phyloP scores from a whole-genome alignment of 2,329 filamentous ascomycete species.

The Cordyceps fumosorosea region DNA sequence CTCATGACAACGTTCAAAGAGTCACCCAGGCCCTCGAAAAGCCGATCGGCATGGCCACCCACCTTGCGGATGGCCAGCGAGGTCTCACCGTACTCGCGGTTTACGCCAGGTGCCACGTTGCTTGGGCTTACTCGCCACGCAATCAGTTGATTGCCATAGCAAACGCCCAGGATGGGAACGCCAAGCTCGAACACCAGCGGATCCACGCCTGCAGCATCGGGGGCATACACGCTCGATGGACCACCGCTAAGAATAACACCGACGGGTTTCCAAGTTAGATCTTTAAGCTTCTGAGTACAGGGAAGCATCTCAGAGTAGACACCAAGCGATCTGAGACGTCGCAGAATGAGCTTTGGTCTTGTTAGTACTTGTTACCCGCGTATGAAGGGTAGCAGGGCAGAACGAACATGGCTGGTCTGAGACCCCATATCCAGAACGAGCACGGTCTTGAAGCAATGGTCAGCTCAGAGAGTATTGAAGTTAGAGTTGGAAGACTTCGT shows the following conservation, averaged over 20 bases:
- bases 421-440: neutral
- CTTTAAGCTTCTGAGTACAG: conserved; percentile 73
- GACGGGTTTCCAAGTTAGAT: conserved; percentile 72
- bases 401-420: neutral
- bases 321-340: neutral
- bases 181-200: neutral
- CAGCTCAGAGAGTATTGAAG: neutral
- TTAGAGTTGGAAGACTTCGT: neutral
- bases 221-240: conserved; percentile 72
- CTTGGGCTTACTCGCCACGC: neutral
- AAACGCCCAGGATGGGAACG: neutral
- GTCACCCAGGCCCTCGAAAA: conserved; percentile 46
- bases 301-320: conserved; percentile 85
- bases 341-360: neutral
- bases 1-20: conserved; percentile 2
- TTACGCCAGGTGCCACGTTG: neutral
- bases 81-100: neutral
- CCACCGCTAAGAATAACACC: conserved; percentile 61
- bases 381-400: neutral
- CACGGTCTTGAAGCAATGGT: neutral
- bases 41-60: conserved; percentile 60
- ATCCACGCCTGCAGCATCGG: conserved; percentile 47
- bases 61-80: conserved; percentile 32
- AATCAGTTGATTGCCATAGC: neutral
- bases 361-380: neutral